Evolutionary conservation across 129 eudicot species (phyloP).

Genomic region (Centrapalus pauciflorus): DNA sequence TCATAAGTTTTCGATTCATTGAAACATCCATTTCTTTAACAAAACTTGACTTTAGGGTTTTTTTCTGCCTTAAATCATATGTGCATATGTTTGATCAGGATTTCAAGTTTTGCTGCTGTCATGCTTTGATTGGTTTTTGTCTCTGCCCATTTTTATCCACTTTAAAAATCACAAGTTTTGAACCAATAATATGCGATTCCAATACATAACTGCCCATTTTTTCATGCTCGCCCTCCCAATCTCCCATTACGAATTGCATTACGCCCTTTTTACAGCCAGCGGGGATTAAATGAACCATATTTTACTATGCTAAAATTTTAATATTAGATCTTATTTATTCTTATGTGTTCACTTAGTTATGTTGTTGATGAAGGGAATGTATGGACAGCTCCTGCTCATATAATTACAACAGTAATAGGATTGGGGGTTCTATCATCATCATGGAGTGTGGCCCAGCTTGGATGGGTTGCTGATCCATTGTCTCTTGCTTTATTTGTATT

Average conservation of each 20-base stretch:
- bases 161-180: no score
- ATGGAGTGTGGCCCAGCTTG: constrained; percentile 80
- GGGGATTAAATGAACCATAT: neutral
- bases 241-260: no score
- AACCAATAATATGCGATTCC: no score
- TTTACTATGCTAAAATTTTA: neutral
- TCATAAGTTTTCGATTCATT: no score
- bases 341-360: neutral
- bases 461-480: constrained; percentile 83
- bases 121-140: neutral
- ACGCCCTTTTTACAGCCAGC: neutral
- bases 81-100: no score
- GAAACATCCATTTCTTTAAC: no score
- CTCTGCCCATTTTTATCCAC: no score
- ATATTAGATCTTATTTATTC: neutral
- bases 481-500: constrained; percentile 49
- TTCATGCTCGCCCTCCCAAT: no score
- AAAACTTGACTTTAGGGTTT: no score
- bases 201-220: no score
- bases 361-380: constrained; percentile 36
- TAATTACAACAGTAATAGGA: constrained; percentile 77
- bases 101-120: no score
- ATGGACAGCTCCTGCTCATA: constrained; percentile 83
- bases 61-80: no score
- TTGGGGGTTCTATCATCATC: constrained; percentile 76